These are phyloP conservation scores for Ganoderma resinaceum DNA, from an alignment of 1,284 basidiomycete genomes.

Conservation along the genomic window DNA sequence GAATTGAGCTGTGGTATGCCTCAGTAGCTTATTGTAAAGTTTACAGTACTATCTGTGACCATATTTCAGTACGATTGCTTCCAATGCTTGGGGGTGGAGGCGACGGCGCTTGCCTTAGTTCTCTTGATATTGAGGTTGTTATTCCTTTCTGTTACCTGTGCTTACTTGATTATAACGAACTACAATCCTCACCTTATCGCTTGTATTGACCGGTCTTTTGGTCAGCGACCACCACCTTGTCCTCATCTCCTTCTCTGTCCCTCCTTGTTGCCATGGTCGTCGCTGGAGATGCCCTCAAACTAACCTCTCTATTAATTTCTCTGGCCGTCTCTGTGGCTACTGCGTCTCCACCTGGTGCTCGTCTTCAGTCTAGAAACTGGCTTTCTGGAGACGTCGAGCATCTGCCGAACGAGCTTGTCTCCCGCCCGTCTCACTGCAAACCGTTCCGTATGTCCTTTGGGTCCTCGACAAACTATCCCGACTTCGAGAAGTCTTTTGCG, in stretches of 20 bases:
- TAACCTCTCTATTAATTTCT: neutral
- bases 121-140: neutral
- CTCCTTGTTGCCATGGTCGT: neutral
- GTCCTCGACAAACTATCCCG: constrained; percentile 9
- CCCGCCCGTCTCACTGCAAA: constrained; percentile 26
- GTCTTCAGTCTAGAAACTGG: neutral
- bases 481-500: constrained; percentile 37
- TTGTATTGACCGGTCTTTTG: neutral
- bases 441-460: constrained; percentile 32
- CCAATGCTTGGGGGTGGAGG: too few relatives aligned
- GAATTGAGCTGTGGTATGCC: too few relatives aligned
- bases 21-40: too few relatives aligned
- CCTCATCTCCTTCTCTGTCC: neutral
- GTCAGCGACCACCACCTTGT: neutral
- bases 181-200: neutral
- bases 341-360: neutral
- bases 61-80: too few relatives aligned
- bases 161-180: neutral
- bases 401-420: neutral
- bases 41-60: too few relatives aligned
- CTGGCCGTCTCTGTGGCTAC: neutral
- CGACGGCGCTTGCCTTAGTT: too few relatives aligned
- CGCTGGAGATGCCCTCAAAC: neutral
- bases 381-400: neutral
- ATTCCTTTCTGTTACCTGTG: neutral